phyloP scores from a whole-genome alignment of 129 eudicot genomes.

The Flaveria trinervia region DNA sequence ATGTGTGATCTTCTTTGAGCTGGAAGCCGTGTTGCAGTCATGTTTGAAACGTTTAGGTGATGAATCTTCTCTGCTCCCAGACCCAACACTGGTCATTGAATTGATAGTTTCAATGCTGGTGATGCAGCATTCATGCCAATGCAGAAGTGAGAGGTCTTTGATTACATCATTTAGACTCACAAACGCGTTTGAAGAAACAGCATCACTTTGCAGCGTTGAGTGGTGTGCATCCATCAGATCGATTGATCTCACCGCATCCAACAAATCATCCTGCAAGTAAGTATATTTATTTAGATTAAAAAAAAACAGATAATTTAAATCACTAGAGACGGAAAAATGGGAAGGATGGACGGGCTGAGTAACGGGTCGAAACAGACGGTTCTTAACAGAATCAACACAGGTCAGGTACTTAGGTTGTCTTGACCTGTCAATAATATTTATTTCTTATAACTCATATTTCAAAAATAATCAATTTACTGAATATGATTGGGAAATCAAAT shows the following conservation, averaged over 20 bases:
- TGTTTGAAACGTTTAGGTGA: constrained; percentile 12
- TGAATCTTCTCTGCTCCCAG: constrained; percentile 20
- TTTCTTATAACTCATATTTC: not conserved
- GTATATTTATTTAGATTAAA: not conserved
- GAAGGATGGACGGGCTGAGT: not conserved
- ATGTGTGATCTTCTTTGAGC: constrained; percentile 11
- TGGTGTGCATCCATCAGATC: constrained; percentile 41
- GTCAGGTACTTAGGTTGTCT: not conserved
- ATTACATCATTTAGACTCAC: constrained; percentile 37
- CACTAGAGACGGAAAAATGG: not conserved
- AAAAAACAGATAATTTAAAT: not conserved
- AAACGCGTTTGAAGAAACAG: constrained; percentile 40
- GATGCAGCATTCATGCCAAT: constrained; percentile 45
- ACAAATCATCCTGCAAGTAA: constrained; percentile 34
- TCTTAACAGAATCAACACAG: not conserved
- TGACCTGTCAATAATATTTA: not conserved
- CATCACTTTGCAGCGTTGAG: constrained; percentile 39
- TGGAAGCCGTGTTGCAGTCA: constrained; percentile 4
- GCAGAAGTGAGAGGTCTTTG: constrained; percentile 33
- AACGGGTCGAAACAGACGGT: not conserved
- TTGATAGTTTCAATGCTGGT: constrained; percentile 37
- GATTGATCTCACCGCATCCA: constrained; percentile 39
- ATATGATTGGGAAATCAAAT: not conserved
- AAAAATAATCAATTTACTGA: not conserved
- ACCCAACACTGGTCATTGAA: constrained; percentile 21